A percentile compares a stretch with the other conserved stretches of the same genome.
phyloP scores from a whole-genome alignment of 208 protist genomes.

The Trichomonas vaginalis region DNA sequence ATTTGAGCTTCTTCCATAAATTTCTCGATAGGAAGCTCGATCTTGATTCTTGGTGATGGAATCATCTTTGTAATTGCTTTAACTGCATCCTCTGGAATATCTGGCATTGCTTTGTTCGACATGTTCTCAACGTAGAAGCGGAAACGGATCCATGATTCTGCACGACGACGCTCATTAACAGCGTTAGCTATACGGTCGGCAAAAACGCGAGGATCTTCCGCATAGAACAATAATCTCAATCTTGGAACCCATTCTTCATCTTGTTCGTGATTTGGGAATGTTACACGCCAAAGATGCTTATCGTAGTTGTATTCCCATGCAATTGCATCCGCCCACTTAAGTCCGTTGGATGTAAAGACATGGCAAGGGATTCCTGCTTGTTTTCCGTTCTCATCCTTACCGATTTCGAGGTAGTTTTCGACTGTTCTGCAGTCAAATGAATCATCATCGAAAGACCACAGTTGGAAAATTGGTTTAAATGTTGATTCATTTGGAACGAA shows the following conservation, averaged over 20 bases:
- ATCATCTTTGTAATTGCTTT: not conserved
- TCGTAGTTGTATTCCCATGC: not conserved
- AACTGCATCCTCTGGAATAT: not conserved
- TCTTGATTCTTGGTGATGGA: not conserved
- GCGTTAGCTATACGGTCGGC: not conserved
- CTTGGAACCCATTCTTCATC: not conserved
- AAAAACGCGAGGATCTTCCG: not conserved
- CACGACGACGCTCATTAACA: not conserved
- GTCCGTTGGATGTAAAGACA: not conserved
- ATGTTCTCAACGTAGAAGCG: not conserved
- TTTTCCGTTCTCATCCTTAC: not conserved
- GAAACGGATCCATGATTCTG: not conserved
- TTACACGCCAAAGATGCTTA: not conserved
- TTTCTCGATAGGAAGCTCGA: not conserved
- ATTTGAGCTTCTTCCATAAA: constrained; percentile 11
- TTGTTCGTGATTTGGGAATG: not conserved
- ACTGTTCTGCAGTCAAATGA: not conserved
- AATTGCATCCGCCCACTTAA: not conserved
- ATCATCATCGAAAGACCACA: constrained; percentile 17
- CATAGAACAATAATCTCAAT: not conserved
- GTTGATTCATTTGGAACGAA: not conserved
- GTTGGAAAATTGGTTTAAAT: constrained; percentile 8
- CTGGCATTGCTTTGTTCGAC: not conserved
- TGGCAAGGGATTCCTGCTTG: not conserved
- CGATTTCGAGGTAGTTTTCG: not conserved